phyloP scores from a whole-genome alignment of 306 rosid genomes.

The Glycine tomentella region DNA sequence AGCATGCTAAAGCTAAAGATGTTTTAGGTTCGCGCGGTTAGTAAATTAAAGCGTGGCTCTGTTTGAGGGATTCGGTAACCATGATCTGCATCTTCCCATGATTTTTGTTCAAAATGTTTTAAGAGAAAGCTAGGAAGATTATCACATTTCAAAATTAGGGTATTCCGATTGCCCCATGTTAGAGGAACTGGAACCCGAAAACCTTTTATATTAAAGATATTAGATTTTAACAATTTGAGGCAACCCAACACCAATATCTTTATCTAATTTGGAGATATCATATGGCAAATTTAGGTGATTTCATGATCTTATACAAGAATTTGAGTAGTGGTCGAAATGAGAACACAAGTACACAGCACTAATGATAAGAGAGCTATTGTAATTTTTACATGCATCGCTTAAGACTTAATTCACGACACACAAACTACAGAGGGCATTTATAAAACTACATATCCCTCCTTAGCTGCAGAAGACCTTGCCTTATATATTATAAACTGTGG shows the following conservation, averaged over 20 bases:
- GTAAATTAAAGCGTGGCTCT: neutral
- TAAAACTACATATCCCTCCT: constrained; percentile 9
- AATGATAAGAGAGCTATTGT: neutral
- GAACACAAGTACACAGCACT: neutral
- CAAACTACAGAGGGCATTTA: neutral
- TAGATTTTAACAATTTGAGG: neutral
- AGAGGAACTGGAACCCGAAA: neutral
- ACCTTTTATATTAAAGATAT: too few relatives aligned
- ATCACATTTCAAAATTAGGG: neutral
- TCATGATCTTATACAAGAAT: neutral
- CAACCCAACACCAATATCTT: too few relatives aligned
- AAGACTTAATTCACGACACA: neutral
- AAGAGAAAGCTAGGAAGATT: neutral
- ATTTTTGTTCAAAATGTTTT: neutral
- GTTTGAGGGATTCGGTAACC: neutral
- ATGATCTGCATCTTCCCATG: neutral
- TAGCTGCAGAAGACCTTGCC: constrained; percentile 36
- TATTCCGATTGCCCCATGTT: too few relatives aligned
- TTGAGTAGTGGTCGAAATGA: neutral
- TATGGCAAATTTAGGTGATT: neutral
- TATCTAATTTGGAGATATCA: neutral
- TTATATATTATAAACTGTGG: neutral
- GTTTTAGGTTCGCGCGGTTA: neutral
- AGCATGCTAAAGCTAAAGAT: neutral
- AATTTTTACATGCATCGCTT: neutral